Base-by-base conservation (phyloP, 2,329 filamentous ascomycete species). In the Camillea tinctor region DNA sequence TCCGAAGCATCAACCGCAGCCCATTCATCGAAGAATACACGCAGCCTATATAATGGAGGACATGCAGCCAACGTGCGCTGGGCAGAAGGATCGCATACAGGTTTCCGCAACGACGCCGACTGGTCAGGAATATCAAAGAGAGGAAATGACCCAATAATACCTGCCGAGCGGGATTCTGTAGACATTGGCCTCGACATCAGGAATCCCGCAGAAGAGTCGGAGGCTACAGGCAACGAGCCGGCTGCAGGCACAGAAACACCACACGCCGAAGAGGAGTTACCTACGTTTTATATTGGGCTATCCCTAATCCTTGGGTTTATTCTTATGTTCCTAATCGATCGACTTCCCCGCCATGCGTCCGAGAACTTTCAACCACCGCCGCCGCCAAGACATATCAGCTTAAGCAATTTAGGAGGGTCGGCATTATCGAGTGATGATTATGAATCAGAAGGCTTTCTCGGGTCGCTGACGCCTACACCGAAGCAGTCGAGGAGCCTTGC, bases 281-380 rank as follows among this genome's bases (percentile, higher is more conserved):
- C 93, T 74, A 81, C 84, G 0, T 87, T 88, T 65, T 95, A 91
- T 76, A 90, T 99, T 60, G 95, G 95, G 4, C 82, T 98, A 57
- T 92, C 93, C 1, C 80, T 99, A 55, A 87, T 96, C 58, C 79
- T 91, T 17, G 95, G 95, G 13, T 99, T 98, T 75, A 87, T 97
- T 59, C 84, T 97, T 65, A 99, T 99, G 95, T 98, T 97, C 72
- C 84, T 99, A 21, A 90, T 99, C 71, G 94, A 99, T 76, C 88
- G 91, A 55, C 77, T 96, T 8, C 92, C 93, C 7, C 86, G 87
- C 49, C 90, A 93, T 72, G 86, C 88, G 5, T 84, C 84, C 1
- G 83, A 91, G 20, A 81, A 83, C 49, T 78, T 91, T 44, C 87
- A 88, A 68, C 79, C 84, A 20, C 81, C 84, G 44, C 87, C 89